A percentile compares a stretch with the other conserved stretches of the same genome.
These are phyloP conservation scores for Golubevia pallescens DNA, from an alignment of 1,284 basidiomycete genomes.

Conservation along the genomic window DNA sequence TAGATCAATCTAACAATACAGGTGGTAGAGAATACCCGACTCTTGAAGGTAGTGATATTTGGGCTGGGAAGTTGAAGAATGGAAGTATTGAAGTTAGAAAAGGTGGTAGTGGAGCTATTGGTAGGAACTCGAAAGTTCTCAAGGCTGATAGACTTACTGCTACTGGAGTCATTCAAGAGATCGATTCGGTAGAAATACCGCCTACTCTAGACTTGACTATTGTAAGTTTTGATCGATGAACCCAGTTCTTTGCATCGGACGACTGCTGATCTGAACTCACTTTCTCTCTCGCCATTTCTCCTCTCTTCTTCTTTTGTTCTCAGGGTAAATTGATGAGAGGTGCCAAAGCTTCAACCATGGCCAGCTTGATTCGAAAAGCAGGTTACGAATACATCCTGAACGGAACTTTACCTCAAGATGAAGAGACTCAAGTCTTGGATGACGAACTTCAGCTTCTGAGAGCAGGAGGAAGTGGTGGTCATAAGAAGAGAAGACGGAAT, in stretches of 20 bases:
- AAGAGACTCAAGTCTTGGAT: constrained; percentile 24
- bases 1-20: no score
- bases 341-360: constrained; percentile 80
- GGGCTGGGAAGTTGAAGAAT: constrained; percentile 21
- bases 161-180: constrained; percentile 89
- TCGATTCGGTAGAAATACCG: constrained; percentile 84
- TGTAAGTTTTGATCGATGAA: constrained; percentile 61
- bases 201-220: constrained; percentile 83
- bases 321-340: constrained; percentile 79
- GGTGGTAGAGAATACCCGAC: constrained; percentile 48
- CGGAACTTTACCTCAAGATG: constrained; percentile 76
- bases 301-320: neutral
- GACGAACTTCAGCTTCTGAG: no score
- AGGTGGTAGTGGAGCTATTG: constrained; percentile 7
- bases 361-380: constrained; percentile 78
- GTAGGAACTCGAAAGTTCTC: constrained; percentile 35
- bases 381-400: constrained; percentile 89
- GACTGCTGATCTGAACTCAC: neutral
- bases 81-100: constrained; percentile 28
- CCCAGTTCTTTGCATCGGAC: neutral
- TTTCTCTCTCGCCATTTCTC: no score
- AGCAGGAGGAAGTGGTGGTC: no score
- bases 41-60: constrained; percentile 65
- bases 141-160: constrained; percentile 75
- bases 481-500: neutral